Conservation (phyloP, 495 filamentous ascomycete genomes). For the Aspergillus leporis region DNA sequence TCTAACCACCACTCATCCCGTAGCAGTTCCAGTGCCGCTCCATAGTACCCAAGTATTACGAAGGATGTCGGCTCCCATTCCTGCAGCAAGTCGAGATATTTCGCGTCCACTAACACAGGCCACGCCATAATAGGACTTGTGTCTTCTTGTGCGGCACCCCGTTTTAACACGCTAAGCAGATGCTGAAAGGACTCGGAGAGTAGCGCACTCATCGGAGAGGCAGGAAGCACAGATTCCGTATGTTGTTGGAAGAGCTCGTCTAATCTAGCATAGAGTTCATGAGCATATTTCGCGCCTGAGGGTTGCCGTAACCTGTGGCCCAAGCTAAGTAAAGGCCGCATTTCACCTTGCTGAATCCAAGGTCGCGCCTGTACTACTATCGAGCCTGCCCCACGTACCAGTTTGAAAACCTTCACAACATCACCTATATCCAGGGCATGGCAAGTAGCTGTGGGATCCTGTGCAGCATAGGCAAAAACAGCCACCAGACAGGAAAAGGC, state of each 20-base stretch:
- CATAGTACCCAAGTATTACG: constrained; percentile 8
- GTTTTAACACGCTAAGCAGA: background rate
- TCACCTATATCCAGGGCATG: constrained; percentile 6
- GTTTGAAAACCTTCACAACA: constrained; percentile 13
- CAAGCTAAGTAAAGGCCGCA: constrained; percentile 9
- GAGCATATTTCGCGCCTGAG: background rate
- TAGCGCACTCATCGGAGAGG: too few species aligned
- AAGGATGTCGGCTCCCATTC: constrained; percentile 6
- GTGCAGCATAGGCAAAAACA: constrained; percentile 11
- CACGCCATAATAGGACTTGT: constrained; percentile 5
- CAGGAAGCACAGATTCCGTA: background rate
- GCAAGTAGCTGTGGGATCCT: background rate
- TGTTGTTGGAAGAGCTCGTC: background rate
- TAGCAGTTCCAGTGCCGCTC: constrained; percentile 3
- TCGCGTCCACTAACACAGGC: constrained; percentile 8
- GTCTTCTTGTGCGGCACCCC: constrained; percentile 3
- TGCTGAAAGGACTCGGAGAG: background rate
- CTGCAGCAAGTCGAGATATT: constrained; percentile 10
- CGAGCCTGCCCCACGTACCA: constrained; percentile 14
- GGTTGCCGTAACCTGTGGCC: background rate
- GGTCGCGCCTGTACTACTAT: constrained; percentile 14
- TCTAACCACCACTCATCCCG: constrained; percentile 14
- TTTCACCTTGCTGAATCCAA: constrained; percentile 17
- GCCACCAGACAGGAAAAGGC: constrained; percentile 15
- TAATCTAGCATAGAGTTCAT: background rate